A percentile compares a stretch with the other conserved stretches of the same genome.
phyloP scores from a whole-genome alignment of 2,329 filamentous ascomycete genomes.

The Paraconiothyrium sp. region DNA sequence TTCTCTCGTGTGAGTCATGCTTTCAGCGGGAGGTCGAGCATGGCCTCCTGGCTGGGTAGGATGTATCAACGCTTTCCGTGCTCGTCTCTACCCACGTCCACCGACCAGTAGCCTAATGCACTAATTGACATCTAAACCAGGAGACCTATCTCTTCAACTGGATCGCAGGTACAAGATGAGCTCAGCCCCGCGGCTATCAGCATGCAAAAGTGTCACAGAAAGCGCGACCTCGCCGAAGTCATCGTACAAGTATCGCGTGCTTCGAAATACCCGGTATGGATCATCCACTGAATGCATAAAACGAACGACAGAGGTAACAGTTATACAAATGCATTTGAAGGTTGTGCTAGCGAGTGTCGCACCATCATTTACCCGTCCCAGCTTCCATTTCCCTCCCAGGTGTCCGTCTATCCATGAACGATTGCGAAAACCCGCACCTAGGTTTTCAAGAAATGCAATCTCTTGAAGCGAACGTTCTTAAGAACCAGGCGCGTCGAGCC shows the following conservation, averaged over 20 bases:
- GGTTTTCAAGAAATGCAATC: background rate
- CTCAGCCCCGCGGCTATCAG: background rate
- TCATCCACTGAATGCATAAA: background rate
- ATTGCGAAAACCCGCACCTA: too few relatives aligned
- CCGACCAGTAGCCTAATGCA: background rate
- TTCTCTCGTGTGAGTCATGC: too few relatives aligned
- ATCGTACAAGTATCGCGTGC: background rate
- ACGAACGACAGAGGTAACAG: background rate
- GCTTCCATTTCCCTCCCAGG: background rate
- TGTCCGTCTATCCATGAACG: background rate
- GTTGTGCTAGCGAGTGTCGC: background rate
- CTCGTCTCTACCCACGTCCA: background rate
- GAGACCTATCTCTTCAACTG: background rate
- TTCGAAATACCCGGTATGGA: background rate
- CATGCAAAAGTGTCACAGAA: background rate
- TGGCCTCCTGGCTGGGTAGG: too few relatives aligned
- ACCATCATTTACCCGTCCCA: background rate
- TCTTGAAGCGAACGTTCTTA: slow-evolving; percentile 7
- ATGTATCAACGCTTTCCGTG: background rate
- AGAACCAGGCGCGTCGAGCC: background rate
- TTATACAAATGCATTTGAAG: background rate
- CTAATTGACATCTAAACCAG: background rate
- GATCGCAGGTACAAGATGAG: background rate
- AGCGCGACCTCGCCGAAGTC: background rate
- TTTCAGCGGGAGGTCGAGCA: too few relatives aligned